Percentiles rank a stretch among this genome's conserved stretches.
Conservation (phyloP, 2,329 filamentous ascomycete species). For the Cucurbitaria berberidis region DNA sequence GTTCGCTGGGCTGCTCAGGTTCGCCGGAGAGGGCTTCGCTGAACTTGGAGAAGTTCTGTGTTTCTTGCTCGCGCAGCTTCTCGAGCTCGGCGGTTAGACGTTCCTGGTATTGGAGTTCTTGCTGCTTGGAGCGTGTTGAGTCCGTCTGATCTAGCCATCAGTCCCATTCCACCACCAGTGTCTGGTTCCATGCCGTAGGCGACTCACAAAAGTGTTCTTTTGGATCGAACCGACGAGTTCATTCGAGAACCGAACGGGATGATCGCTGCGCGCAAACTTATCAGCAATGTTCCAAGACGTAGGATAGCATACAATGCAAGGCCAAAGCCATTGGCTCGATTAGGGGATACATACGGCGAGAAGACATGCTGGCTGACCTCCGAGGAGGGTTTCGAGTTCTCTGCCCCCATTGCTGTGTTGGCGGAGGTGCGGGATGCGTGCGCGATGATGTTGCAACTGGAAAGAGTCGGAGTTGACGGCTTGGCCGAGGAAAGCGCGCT, state of each 20-base stretch:
- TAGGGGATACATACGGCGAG: constrained; percentile 57
- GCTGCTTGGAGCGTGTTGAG: constrained; percentile 78
- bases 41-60: constrained; percentile 70
- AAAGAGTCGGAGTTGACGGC: constrained; percentile 37
- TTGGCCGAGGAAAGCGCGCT: constrained; percentile 36
- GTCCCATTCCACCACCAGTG: constrained; percentile 1
- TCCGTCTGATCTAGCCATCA: constrained; percentile 69
- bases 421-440: constrained; percentile 25
- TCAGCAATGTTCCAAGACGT: constrained; percentile 20
- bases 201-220: constrained; percentile 78
- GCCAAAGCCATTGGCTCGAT: constrained; percentile 29
- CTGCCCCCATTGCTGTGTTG: constrained; percentile 62
- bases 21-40: constrained; percentile 67
- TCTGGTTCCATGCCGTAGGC: not conserved
- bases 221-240: constrained; percentile 84
- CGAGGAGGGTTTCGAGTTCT: constrained; percentile 65
- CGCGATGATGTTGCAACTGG: constrained; percentile 38
- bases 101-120: constrained; percentile 86
- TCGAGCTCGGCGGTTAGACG: constrained; percentile 87
- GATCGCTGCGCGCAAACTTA: constrained; percentile 57
- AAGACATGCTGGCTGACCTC: constrained; percentile 66
- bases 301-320: not conserved
- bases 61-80: constrained; percentile 74
- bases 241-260: constrained; percentile 75
- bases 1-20: constrained; percentile 41